phyloP scores from a whole-genome alignment of 805 yeast species.

The Clavispora carvajalis region DNA sequence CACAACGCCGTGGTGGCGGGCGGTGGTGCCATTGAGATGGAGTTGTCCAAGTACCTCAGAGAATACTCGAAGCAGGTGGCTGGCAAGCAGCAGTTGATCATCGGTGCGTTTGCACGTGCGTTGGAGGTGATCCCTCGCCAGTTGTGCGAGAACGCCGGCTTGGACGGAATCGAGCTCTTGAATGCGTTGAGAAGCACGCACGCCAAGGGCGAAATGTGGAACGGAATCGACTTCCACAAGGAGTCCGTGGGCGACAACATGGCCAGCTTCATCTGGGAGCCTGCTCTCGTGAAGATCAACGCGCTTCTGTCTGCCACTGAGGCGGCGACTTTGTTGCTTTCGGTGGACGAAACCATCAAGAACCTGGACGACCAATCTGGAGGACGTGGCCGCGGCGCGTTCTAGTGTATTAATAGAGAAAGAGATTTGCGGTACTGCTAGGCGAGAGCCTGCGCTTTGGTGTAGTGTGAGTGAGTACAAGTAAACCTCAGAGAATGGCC shows the following conservation, averaged over 20 bases:
- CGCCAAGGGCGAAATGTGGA: slow-evolving; percentile 88
- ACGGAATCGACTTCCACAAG: slow-evolving; percentile 85
- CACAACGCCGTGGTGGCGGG: slow-evolving; percentile 91
- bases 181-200: slow-evolving; percentile 90
- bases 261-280: slow-evolving; percentile 93
- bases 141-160: slow-evolving; percentile 97
- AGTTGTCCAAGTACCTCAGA: slow-evolving; percentile 79
- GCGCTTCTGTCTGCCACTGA: slow-evolving; percentile 96
- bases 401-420: slow-evolving; percentile 4
- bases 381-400: slow-evolving; percentile 66
- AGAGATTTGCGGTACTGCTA: not conserved
- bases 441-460: too few species aligned
- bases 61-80: slow-evolving; percentile 83
- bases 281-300: slow-evolving; percentile 86
- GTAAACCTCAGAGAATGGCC: too few species aligned
- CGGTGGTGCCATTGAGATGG: slow-evolving; percentile 99
- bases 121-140: slow-evolving; percentile 96
- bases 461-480: too few species aligned
- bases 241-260: slow-evolving; percentile 82
- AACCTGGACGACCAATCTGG: slow-evolving; percentile 61
- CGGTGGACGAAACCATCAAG: slow-evolving; percentile 93
- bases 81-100: slow-evolving; percentile 92
- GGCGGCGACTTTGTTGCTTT: slow-evolving; percentile 86
- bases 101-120: slow-evolving; percentile 90
- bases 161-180: slow-evolving; percentile 92